Base-by-base conservation (phyloP, 768 basidiomycete genomes). In the Paxillus rubicundulus region DNA sequence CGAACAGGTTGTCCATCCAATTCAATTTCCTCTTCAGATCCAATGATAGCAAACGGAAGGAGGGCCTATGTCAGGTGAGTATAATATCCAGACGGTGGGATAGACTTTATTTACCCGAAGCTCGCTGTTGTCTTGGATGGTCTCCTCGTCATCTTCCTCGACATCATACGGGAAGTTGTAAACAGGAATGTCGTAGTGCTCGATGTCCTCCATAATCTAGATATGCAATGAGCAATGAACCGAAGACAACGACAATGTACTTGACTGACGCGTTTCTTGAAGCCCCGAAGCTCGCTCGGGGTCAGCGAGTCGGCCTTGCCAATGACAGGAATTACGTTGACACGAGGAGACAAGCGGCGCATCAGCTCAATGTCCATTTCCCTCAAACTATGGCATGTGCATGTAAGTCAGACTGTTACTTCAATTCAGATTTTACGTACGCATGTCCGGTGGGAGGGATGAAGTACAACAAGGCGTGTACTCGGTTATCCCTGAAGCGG, bases 111-210 rank as follows among this genome's bases (percentile, higher is more conserved):
- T 55, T 65, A 91, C 92, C 48, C 96, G 80, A 48, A 99, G 85
- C 70, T 98, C 95, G 63, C 89, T 89, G 74, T 98, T 99, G 70
- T 99, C 97, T 63, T 88, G 86, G 54, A 99, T 92, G 4, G 97
- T 99, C 64, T 98, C 97, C 65, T 98, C 95, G 66, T 99, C 97
- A 66, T 99, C 97, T 71, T 99, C 97, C 70, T 99, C 97, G 7
- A 96, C 87, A 61, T 98, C 97, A 69, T 98, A 99, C 0, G 97
- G 97, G 81, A 99, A 99, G 76, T 98, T 98, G 79, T 98, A 98
- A 37, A 98, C 88, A 5, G 97, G 97, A 61, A 99, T 98, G 59
- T 89, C 87, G 65, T 98, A 98, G 76, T 98, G 82, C 64, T 98
- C 96, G 61, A 99, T 99, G 68, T 99, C 97, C 72, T 99, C 96